Evolutionary conservation across 1,284 basidiomycete species (phyloP).

Genomic region (Apiotrichum domesticum): DNA sequence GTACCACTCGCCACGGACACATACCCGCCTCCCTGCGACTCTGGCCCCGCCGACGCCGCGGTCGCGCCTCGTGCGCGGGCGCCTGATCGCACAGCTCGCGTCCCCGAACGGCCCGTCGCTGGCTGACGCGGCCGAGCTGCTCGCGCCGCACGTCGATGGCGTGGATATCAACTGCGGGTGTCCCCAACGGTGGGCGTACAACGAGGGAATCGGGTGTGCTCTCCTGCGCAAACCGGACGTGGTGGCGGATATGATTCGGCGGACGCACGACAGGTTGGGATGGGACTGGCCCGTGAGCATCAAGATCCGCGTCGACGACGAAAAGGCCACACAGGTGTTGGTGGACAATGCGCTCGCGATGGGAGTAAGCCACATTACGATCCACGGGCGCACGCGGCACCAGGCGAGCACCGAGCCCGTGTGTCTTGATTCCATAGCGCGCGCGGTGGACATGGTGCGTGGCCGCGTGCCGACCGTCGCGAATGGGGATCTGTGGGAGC

Average conservation of each 20-base stretch:
- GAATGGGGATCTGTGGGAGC: constrained; percentile 56
- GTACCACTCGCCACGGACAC: constrained; percentile 22
- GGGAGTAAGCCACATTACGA: constrained; percentile 49
- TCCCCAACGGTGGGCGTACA: constrained; percentile 53
- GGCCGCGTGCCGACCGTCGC: constrained; percentile 54
- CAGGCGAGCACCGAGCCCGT: constrained; percentile 54
- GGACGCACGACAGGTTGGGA: constrained; percentile 53
- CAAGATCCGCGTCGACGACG: constrained; percentile 56
- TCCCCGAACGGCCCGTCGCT: constrained; percentile 51
- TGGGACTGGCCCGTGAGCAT: constrained; percentile 54
- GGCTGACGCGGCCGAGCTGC: constrained; percentile 55
- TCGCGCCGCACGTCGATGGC: constrained; percentile 52
- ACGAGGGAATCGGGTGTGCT: constrained; percentile 56
- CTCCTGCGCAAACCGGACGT: constrained; percentile 55
- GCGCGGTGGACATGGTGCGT: constrained; percentile 52
- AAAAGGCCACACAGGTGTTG: constrained; percentile 52
- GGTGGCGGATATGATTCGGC: constrained; percentile 54
- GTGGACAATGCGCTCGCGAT: constrained; percentile 48
- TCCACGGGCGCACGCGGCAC: constrained; percentile 56
- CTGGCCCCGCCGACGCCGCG: constrained; percentile 23
- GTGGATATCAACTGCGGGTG: constrained; percentile 58
- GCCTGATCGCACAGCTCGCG: constrained; percentile 55
- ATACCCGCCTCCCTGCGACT: constrained; percentile 30
- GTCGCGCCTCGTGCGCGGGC: constrained; percentile 48
- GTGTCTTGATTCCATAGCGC: constrained; percentile 50